Percentiles rank a stretch among this genome's conserved stretches.
phyloP scores from a whole-genome alignment of 169 alveolate genomes.

The Plasmodium vivax region DNA sequence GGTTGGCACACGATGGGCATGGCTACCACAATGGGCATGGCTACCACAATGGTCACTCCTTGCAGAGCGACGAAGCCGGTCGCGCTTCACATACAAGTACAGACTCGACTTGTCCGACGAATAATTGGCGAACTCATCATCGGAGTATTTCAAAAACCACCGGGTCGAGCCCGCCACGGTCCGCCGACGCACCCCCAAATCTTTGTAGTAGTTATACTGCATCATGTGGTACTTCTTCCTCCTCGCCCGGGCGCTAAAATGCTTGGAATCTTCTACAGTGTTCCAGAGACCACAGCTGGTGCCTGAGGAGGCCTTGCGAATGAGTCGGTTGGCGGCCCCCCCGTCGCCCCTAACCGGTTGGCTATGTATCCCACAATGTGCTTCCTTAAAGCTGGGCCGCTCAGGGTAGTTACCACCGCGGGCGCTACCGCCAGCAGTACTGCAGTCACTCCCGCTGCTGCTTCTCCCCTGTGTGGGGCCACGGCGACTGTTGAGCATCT shows the following conservation, averaged over 20 bases:
- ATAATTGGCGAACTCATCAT: conserved; percentile 1
- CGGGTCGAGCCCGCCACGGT: not conserved
- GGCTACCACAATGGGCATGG: not conserved
- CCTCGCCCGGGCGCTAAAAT: not conserved
- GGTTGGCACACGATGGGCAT: not conserved
- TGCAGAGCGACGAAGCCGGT: not conserved
- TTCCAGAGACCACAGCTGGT: not conserved
- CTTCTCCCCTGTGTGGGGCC: not conserved
- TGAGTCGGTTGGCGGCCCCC: not conserved
- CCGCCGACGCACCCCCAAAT: not conserved
- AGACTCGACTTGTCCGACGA: conserved; percentile 46
- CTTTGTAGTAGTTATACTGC: conserved; percentile 35
- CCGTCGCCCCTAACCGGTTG: not conserved
- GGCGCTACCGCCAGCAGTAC: not conserved
- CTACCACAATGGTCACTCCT: not conserved
- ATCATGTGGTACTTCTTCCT: conserved; percentile 10
- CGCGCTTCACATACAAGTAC: conserved; percentile 1
- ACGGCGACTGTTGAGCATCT: too few species aligned
- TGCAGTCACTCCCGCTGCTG: not conserved
- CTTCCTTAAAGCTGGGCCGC: not conserved
- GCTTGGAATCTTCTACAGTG: not conserved
- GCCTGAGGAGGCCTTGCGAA: not conserved
- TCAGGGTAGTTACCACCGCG: not conserved
- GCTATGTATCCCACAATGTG: not conserved
- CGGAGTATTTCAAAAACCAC: conserved; percentile 25